These are phyloP conservation scores for Jacaranda mimosifolia DNA, from an alignment of 257 asterid genomes.

Conservation along the genomic window DNA sequence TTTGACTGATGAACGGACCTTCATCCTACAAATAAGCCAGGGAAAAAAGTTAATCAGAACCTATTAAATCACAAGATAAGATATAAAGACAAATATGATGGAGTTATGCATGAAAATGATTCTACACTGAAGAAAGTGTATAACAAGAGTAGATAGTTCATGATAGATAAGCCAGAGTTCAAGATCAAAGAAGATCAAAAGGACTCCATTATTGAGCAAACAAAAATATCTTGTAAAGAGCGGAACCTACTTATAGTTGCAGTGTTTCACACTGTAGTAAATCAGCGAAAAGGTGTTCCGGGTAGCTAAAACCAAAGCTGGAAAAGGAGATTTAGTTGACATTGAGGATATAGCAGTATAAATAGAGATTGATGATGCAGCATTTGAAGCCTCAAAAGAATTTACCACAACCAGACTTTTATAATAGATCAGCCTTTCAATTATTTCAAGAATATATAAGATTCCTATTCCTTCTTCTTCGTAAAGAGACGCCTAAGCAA, in stretches of 20 bases:
- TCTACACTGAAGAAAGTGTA: not conserved
- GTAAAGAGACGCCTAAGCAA: no score
- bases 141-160: not conserved
- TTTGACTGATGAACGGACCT: slow-evolving; percentile 96
- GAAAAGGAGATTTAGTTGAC: not conserved
- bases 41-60: slow-evolving; percentile 17
- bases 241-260: not conserved
- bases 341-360: no score
- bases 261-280: not conserved
- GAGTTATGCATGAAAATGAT: not conserved
- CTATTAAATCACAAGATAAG: not conserved
- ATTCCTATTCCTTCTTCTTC: not conserved
- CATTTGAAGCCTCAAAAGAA: not conserved
- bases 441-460: not conserved
- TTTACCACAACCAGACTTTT: not conserved
- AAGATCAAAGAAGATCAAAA: not conserved
- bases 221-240: not conserved
- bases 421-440: no score
- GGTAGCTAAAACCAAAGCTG: not conserved
- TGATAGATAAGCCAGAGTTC: slow-evolving; percentile 1
- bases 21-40: slow-evolving; percentile 63
- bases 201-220: slow-evolving; percentile 3
- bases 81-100: not conserved
- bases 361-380: not conserved
- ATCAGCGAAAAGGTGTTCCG: not conserved